Evolutionary conservation across 1,284 basidiomycete genomes (phyloP), one percentile per base, ranked within the genome.

Genomic region (Tilletia walkeri): DNA sequence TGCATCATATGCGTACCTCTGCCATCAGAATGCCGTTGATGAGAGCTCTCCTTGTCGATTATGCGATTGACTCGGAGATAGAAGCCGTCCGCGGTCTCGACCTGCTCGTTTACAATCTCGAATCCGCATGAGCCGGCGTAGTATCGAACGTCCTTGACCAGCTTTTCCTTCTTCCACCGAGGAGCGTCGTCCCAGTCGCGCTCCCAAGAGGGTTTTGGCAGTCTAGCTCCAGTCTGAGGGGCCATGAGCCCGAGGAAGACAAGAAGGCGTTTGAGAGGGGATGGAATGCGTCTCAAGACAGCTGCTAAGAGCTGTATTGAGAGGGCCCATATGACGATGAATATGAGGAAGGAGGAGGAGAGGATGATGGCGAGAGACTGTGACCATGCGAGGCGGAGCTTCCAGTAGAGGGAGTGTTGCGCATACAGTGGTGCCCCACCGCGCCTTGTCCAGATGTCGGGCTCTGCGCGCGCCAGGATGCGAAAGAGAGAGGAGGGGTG

Each of bases 21-120:
- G 0, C 87, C 86, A 73, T 87, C 86, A 4, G 84, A 72, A 48
- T 84, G 83, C 24, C 80, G 79, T 70, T 83, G 79, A 4, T 76
- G 70, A 59, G 69, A 72, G 75, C 86, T 84, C 61, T 85, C 75
- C 18, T 86, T 86, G 73, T 87, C 86, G 68, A 88, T 85, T 68
- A 89, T 86, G 65, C 86, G 85, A 80, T 88, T 86, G 75, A 88
- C 84, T 65, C 87, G 84, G 47, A 89, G 80, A 50, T 84, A 84
- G 78, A 87, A 89, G 5, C 88, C 88, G 76, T 89, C 88, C 71
- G 88, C 86, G 0, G 88, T 89, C 78, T 88, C 87, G 24, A 88
- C 86, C 34, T 84, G 85, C 79, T 88, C 87, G 75, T 89, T 85
- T 68, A 86, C 83, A 63, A 89, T 88, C 72, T 88, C 87, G 79